Conservation (phyloP, 768 basidiomycete species). For the Lepiota venenata region DNA sequence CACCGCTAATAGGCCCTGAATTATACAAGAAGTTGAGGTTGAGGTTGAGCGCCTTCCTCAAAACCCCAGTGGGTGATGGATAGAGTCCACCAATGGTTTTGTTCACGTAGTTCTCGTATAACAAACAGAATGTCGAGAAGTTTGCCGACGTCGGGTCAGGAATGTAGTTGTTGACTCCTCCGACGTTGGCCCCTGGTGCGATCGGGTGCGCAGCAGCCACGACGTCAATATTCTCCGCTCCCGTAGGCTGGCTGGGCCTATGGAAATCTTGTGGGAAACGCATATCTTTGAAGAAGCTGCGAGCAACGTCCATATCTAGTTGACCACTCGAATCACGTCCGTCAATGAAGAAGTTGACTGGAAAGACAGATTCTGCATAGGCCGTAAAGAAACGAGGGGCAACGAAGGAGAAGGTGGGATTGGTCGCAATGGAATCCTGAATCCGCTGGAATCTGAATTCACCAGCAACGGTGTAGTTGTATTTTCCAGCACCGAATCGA, state of each 20-base stretch:
- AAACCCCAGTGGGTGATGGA: constrained; percentile 16
- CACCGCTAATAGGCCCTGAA: background rate
- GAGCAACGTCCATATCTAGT: constrained; percentile 13
- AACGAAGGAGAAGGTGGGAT: constrained; percentile 17
- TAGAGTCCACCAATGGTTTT: constrained; percentile 15
- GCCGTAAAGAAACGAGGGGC: constrained; percentile 19
- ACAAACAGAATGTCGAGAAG: constrained; percentile 10
- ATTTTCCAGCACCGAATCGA: constrained; percentile 19
- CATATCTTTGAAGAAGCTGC: constrained; percentile 17
- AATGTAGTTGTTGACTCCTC: constrained; percentile 12
- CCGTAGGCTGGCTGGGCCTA: constrained; percentile 8
- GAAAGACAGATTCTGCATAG: constrained; percentile 18
- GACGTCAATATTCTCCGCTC: background rate
- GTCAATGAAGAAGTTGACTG: constrained; percentile 18
- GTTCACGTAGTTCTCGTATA: constrained; percentile 17
- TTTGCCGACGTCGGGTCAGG: constrained; percentile 12
- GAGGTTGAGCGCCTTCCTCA: constrained; percentile 12
- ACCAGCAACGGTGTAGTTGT: constrained; percentile 17
- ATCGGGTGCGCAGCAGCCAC: constrained; percentile 12
- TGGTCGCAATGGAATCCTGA: constrained; percentile 19
- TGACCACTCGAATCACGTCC: constrained; percentile 12
- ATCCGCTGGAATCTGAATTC: constrained; percentile 17
- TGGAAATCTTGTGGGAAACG: constrained; percentile 17
- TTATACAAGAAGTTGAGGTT: constrained; percentile 13
- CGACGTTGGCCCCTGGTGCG: constrained; percentile 13